Evolutionary conservation across 805 yeast species (phyloP), one percentile per base, ranked within the genome.

Genomic region (Saccharomycopsis fibuligera): DNA sequence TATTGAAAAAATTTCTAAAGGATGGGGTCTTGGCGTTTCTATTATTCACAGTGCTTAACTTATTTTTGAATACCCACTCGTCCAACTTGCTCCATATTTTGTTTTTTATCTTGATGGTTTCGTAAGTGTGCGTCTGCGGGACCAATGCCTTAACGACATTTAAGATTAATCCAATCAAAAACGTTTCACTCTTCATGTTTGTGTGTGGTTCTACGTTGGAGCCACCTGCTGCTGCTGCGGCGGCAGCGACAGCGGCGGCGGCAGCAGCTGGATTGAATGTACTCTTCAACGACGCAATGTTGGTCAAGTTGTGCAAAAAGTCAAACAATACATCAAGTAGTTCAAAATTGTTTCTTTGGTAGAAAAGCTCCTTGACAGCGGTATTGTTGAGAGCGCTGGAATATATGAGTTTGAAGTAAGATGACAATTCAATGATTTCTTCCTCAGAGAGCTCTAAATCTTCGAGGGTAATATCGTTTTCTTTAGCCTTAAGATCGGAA

Each of bases 371-470:
- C 36, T 69, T 58, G 1, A 70, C 69, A 2, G 54, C 57, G 0
- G 59, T 60, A 52, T 72, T 68, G 56, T 74, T 66, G 3, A 60
- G 59, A 1, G 81, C 70, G 25, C 79, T 76, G 45, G 75, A 73
- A 6, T 75, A 69, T 2, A 89, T 67, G 44, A 93, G 66, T 23
- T 85, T 79, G 50, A 88, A 68, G 56, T 86, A 80, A 0, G 96
- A 85, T 0, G 90, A 75, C 5, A 89, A 68, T 46, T 86, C 79
- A 5, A 87, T 73, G 5, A 86, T 66, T 0, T 90, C 83, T 60
- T 89, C 96, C 55, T 87, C 95, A 31, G 86, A 84, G 29, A 89
- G 68, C 45, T 83, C 87, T 9, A 74, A 72, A 30, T 72, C 74
- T 42, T 72, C 62, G 2, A 38, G 58, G 43, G 50, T 65, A 40